Conservation (phyloP, 495 filamentous ascomycete genomes). For the Neurospora sp. region DNA sequence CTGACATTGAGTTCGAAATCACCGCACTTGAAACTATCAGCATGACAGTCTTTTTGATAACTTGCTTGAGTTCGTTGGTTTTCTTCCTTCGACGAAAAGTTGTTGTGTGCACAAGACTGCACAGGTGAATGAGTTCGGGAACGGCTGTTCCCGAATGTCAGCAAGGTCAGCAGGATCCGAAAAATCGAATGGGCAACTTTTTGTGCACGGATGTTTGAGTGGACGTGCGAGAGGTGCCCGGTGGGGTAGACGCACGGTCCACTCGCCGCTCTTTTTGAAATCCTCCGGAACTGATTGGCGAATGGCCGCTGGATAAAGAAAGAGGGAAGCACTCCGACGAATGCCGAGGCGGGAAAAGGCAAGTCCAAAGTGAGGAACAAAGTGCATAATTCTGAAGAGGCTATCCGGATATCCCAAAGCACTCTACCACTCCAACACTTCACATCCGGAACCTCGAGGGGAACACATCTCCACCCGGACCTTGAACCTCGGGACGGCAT, state of each 20-base stretch:
- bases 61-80: too few relatives aligned
- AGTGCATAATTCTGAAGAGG: neutral
- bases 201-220: neutral
- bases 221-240: neutral
- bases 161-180: neutral
- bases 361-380: neutral
- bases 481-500: neutral
- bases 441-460: neutral
- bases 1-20: too few relatives aligned
- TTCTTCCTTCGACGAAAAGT: too few relatives aligned
- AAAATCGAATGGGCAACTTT: neutral
- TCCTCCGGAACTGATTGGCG: constrained; percentile 4
- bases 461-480: neutral
- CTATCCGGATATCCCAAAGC: neutral
- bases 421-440: neutral
- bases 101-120: too few relatives aligned
- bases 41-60: too few relatives aligned
- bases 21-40: too few relatives aligned
- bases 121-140: too few relatives aligned
- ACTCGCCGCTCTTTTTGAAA: neutral
- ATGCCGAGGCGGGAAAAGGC: constrained; percentile 3
- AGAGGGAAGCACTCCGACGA: neutral
- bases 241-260: neutral
- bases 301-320: neutral
- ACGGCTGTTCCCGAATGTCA: neutral